Percentiles rank a stretch among this genome's conserved stretches.
Conservation (phyloP, 2,329 filamentous ascomycete genomes). For the Phialemoniopsis sp. region DNA sequence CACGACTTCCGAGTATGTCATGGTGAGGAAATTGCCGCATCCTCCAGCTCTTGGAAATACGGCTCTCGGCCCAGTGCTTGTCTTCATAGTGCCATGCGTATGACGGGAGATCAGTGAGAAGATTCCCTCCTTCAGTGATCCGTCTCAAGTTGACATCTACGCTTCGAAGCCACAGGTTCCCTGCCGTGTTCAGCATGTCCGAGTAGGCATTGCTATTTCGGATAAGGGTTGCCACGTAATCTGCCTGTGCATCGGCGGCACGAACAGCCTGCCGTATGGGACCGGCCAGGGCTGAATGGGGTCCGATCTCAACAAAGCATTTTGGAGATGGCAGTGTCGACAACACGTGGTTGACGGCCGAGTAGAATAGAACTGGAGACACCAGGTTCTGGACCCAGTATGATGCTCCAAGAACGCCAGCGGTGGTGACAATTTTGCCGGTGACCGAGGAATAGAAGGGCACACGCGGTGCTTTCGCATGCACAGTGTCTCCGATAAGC, state of each 20-base stretch:
- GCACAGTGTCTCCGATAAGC: not conserved
- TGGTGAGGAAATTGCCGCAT: slow-evolving; percentile 14
- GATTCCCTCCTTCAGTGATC: no score
- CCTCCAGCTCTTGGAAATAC: slow-evolving; percentile 21
- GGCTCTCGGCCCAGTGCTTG: slow-evolving; percentile 22
- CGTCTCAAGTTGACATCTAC: not conserved
- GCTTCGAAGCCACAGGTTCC: slow-evolving; percentile 5
- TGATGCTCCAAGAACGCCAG: not conserved
- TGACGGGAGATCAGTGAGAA: slow-evolving; percentile 16
- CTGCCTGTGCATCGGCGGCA: slow-evolving; percentile 12
- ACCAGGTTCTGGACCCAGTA: slow-evolving; percentile 29
- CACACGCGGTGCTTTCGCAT: not conserved
- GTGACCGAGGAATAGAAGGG: slow-evolving; percentile 1
- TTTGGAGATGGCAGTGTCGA: not conserved
- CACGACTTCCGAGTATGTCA: slow-evolving; percentile 11
- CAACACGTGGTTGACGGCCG: slow-evolving; percentile 14
- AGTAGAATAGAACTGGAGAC: slow-evolving; percentile 24
- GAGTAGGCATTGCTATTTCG: slow-evolving; percentile 1
- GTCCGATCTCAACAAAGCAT: slow-evolving; percentile 7
- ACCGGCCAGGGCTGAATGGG: slow-evolving; percentile 15
- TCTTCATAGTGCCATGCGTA: slow-evolving; percentile 20
- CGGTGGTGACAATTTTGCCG: no score
- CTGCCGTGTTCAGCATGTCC: slow-evolving; percentile 3
- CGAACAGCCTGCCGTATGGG: slow-evolving; percentile 18
- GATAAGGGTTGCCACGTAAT: slow-evolving; percentile 5